Evolutionary conservation across 2,329 filamentous ascomycete genomes (phyloP), one percentile per base, ranked within the genome.

Genomic region (Aspergillus intermedius): DNA sequence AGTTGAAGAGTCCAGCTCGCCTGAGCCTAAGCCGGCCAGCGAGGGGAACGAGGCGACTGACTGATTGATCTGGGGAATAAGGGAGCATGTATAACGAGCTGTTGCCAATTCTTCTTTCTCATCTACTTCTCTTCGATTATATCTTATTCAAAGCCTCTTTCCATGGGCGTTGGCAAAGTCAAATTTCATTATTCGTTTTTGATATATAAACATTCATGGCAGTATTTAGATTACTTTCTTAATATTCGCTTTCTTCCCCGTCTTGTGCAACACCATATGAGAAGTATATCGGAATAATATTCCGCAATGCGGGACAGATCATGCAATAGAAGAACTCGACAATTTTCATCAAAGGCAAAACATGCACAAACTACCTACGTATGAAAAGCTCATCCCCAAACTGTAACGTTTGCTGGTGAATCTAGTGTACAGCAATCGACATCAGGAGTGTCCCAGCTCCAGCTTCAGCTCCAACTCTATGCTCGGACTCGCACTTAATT

Each of bases 31-130:
- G 50, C 74, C 74, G 15, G 74, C 71, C 23, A 76, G 72, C 44
- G 74, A 76, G 51, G 71, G 65, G 8, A 69, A 72, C 48, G 73
- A 74, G 54, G 74, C 73, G 12, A 76, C 74, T 48, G 60, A 68
- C 52, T 64, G 55, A 19, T 10, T 15, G 10, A 6, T 40, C 44
- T 50, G 48, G 48, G 51, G 42, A 49, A 35, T 45, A 34, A 47
- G 42, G 39, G 41, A 50, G 51, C 48, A 54, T 56, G 53, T 58
- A 57, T 56, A 52, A 55, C 55, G 53, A 55, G 51, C 53, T 42
- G 49, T 48, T 42, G 40, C 19, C 35, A 47, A 43, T 32, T 32
- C 34, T 49, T 49, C 22, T 35, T 54, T 53, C 51, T 41, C 40
- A 52, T 53, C 49, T 35, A n/a, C 34, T 35, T 35, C 34, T 17